Conservation (phyloP, 352 stramenopile species). For the Pythium phragmitis region DNA sequence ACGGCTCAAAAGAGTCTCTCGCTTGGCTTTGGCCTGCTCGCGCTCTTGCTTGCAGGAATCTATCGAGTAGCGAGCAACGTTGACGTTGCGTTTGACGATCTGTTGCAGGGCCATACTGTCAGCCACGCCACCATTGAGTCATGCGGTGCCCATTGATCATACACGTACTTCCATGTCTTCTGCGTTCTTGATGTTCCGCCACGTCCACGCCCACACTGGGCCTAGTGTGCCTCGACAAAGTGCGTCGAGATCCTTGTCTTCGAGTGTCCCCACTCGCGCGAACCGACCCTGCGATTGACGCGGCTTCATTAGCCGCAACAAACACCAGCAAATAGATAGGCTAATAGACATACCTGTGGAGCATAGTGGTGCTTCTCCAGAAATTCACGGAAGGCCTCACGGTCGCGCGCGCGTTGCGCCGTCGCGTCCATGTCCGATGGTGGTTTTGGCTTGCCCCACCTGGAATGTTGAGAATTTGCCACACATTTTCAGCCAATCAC, state of each 20-base stretch:
- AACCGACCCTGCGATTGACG: conserved; percentile 31
- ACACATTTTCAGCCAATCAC: conserved; percentile 4
- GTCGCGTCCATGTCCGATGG: conserved; percentile 16
- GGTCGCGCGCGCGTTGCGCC: conserved; percentile 30
- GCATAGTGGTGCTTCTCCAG: conserved; percentile 41
- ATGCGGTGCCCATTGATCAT: neutral
- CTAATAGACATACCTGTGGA: conserved; percentile 29
- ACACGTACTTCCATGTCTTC: conserved; percentile 36
- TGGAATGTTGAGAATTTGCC: conserved; percentile 1
- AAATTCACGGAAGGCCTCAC: conserved; percentile 43
- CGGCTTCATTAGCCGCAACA: neutral
- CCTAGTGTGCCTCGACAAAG: conserved; percentile 32
- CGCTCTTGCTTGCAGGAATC: conserved; percentile 40
- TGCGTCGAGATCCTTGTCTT: conserved; percentile 50
- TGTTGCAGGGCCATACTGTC: neutral
- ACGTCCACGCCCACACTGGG: conserved; percentile 42
- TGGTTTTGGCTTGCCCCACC: neutral
- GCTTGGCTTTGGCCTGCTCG: conserved; percentile 27
- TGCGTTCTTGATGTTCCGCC: conserved; percentile 37
- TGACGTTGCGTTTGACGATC: conserved; percentile 38
- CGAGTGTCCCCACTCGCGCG: conserved; percentile 28
- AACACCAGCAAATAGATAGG: neutral
- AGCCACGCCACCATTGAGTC: neutral
- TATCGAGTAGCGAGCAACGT: conserved; percentile 29
- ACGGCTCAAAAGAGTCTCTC: conserved; percentile 22